phyloP scores from a whole-genome alignment of 1,139 yeast species.

The Pneumocystis oryctolagi region DNA sequence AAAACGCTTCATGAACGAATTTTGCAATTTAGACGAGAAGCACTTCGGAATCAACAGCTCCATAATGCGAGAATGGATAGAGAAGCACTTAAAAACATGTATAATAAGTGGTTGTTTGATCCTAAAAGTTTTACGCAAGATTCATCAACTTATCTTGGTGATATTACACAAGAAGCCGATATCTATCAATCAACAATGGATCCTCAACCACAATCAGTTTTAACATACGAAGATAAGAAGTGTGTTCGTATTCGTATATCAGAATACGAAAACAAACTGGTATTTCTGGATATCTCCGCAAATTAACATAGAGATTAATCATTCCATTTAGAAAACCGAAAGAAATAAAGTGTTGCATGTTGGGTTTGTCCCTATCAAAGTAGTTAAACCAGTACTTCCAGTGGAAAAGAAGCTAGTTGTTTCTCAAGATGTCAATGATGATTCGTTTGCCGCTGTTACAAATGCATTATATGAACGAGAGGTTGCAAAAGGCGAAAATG shows the following conservation, averaged over 20 bases:
- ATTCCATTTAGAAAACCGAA: not conserved
- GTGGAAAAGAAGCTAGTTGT: not conserved
- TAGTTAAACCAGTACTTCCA: not conserved
- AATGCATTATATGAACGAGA: constrained; percentile 14
- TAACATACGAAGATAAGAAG: not conserved
- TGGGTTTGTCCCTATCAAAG: not conserved
- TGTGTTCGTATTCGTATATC: not conserved
- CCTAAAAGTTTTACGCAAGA: not conserved
- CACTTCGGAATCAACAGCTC: not conserved
- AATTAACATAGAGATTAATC: not conserved
- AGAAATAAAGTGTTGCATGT: not conserved
- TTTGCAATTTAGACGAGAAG: not conserved
- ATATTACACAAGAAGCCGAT: not conserved
- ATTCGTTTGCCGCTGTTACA: constrained; percentile 4
- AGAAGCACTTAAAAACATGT: not conserved
- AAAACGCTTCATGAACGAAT: not conserved
- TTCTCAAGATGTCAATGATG: not conserved
- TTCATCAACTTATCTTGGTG: not conserved
- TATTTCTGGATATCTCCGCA: not conserved
- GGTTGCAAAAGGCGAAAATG: constrained; percentile 12
- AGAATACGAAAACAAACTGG: not conserved
- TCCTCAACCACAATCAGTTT: not conserved
- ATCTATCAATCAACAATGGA: not conserved
- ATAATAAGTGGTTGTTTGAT: not conserved
- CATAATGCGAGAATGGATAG: not conserved